Conservation (phyloP, 108 stramenopile species). For the Cyclotella kingstonii region DNA sequence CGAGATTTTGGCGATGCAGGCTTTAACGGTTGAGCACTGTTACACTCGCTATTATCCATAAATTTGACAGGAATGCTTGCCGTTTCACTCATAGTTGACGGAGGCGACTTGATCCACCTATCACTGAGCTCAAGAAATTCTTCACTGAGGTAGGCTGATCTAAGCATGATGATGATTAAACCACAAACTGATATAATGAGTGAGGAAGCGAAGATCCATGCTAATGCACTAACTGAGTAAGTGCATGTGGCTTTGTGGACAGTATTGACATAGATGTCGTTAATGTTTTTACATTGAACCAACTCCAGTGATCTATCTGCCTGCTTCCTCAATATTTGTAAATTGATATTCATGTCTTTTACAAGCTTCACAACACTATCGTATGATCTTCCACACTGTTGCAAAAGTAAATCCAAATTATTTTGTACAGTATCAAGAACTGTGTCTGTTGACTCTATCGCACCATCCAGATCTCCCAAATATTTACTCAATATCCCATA, state of each 20-base stretch:
- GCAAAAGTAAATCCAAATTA: slow-evolving; percentile 14
- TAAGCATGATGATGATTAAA: slow-evolving; percentile 45
- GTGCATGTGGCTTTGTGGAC: slow-evolving; percentile 46
- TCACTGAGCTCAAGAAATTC: slow-evolving; percentile 22
- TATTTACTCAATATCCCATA: slow-evolving; percentile 18
- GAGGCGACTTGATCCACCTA: slow-evolving; percentile 12
- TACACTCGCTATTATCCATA: neutral
- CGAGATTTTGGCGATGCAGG: too few relatives aligned
- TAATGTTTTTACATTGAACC: slow-evolving; percentile 39
- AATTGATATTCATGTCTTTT: slow-evolving; percentile 27
- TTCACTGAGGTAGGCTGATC: slow-evolving; percentile 30
- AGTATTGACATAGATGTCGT: slow-evolving; percentile 39
- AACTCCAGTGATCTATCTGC: slow-evolving; percentile 23
- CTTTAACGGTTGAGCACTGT: neutral
- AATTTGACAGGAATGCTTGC: too few relatives aligned
- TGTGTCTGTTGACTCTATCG: slow-evolving; percentile 31
- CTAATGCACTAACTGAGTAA: slow-evolving; percentile 34
- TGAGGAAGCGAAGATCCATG: slow-evolving; percentile 41
- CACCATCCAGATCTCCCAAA: slow-evolving; percentile 27
- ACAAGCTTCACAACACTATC: slow-evolving; percentile 11
- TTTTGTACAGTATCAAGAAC: slow-evolving; percentile 14
- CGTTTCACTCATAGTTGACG: neutral
- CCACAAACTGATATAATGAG: slow-evolving; percentile 45
- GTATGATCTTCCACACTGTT: slow-evolving; percentile 30
- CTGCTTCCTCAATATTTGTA: slow-evolving; percentile 8